These are phyloP conservation scores for Kurtzmaniella quercitrusa DNA, from an alignment of 1,139 yeast genomes.

Conservation along the genomic window DNA sequence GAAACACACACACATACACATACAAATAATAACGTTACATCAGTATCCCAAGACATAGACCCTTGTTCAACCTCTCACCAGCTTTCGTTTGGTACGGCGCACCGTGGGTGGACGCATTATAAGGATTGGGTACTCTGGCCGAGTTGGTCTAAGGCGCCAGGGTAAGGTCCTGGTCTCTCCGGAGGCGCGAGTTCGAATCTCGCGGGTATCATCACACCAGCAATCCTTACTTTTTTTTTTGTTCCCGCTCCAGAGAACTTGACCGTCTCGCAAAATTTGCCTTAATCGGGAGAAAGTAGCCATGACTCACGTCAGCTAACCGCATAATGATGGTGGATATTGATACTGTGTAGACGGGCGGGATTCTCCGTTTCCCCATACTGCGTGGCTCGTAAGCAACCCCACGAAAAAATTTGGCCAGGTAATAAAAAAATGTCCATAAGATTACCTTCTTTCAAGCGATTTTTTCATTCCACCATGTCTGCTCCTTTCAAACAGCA, in stretches of 20 bases:
- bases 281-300: background rate
- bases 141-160: conserved; percentile 49
- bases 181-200: conserved; percentile 58
- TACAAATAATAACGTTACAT: too few species aligned
- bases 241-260: too few species aligned
- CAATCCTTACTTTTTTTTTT: background rate
- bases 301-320: background rate
- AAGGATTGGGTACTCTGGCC: conserved; percentile 42
- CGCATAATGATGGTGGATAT: too few species aligned
- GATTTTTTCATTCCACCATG: conserved; percentile 14
- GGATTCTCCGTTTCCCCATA: background rate
- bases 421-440: background rate
- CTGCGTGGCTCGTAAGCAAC: background rate
- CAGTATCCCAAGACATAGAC: too few species aligned
- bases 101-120: background rate
- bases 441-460: background rate
- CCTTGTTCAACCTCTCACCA: too few species aligned
- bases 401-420: background rate
- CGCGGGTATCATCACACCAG: conserved; percentile 41
- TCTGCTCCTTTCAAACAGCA: conserved; percentile 39
- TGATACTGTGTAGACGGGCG: too few species aligned
- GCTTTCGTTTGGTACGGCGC: background rate
- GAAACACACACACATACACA: too few species aligned
- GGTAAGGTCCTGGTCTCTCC: conserved; percentile 54
- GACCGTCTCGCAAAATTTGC: background rate